Evolutionary conservation across 1,284 basidiomycete species (phyloP).

Genomic region (Gymnopus androsaceus): DNA sequence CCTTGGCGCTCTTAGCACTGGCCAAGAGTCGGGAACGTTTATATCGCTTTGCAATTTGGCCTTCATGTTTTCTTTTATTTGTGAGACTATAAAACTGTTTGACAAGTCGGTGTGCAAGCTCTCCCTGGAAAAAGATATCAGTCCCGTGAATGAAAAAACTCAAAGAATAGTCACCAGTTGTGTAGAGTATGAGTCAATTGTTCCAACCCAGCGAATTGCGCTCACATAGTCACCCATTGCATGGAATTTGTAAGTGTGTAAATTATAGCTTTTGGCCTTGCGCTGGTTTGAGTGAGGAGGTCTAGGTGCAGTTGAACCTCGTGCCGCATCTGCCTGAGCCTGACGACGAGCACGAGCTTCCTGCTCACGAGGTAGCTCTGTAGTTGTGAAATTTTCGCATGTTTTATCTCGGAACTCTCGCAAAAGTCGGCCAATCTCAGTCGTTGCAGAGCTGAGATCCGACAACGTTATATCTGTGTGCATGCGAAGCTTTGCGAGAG

Average conservation of each 20-base stretch:
- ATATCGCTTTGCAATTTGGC: conserved; percentile 1
- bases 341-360: conserved; percentile 25
- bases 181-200: conserved; percentile 33
- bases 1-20: background rate
- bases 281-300: conserved; percentile 24
- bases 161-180: conserved; percentile 29
- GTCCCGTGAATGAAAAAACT: conserved; percentile 18
- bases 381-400: conserved; percentile 24
- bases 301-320: conserved; percentile 26
- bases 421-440: conserved; percentile 25
- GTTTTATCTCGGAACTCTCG: conserved; percentile 28
- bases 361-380: conserved; percentile 30
- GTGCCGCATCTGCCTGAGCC: background rate
- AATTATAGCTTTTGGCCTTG: conserved; percentile 28
- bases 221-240: conserved; percentile 34
- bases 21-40: background rate
- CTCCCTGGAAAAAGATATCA: conserved; percentile 28
- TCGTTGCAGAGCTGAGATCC: conserved; percentile 25
- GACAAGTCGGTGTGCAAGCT: conserved; percentile 32
- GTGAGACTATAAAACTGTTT: conserved; percentile 28
- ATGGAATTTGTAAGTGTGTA: conserved; percentile 36
- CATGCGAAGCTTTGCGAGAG: conserved; percentile 19
- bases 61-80: background rate
- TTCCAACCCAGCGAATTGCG: conserved; percentile 33
- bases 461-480: conserved; percentile 30